Conservation (phyloP, 331 rosid species). For the Pyrus hybrid region DNA sequence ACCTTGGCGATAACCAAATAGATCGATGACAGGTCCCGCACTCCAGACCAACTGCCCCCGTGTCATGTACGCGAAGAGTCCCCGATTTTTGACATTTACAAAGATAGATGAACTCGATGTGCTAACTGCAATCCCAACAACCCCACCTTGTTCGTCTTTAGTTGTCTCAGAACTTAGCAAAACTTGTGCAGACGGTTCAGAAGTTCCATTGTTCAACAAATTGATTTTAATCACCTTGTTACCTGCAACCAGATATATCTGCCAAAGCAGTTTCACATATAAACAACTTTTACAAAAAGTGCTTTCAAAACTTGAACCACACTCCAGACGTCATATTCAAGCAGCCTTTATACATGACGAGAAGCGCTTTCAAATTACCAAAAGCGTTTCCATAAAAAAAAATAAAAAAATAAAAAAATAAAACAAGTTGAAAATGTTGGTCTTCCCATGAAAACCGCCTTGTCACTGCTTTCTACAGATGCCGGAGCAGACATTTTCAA, state of each 20-base stretch:
- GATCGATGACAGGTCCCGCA: constrained; percentile 62
- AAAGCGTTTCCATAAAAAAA: background rate
- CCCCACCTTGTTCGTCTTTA: constrained; percentile 29
- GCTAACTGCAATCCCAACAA: constrained; percentile 61
- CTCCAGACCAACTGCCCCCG: constrained; percentile 55
- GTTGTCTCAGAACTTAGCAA: constrained; percentile 40
- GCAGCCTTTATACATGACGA: background rate
- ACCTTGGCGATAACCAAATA: constrained; percentile 63
- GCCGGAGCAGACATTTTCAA: background rate
- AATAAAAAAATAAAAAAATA: too few relatives aligned
- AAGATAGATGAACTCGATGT: constrained; percentile 38
- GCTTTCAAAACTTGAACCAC: background rate
- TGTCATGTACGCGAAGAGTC: constrained; percentile 52
- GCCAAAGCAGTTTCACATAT: constrained; percentile 11
- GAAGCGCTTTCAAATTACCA: background rate
- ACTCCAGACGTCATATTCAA: background rate
- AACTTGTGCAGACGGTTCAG: constrained; percentile 32
- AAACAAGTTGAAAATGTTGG: too few relatives aligned
- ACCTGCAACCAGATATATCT: constrained; percentile 71
- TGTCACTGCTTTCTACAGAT: too few relatives aligned
- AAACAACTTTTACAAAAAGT: background rate
- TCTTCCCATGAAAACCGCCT: too few relatives aligned
- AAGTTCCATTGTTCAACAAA: constrained; percentile 26
- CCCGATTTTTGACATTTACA: constrained; percentile 43
- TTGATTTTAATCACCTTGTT: constrained; percentile 50